Base-by-base conservation (phyloP, 2,329 filamentous ascomycete species). In the Aspergillus sp. region DNA sequence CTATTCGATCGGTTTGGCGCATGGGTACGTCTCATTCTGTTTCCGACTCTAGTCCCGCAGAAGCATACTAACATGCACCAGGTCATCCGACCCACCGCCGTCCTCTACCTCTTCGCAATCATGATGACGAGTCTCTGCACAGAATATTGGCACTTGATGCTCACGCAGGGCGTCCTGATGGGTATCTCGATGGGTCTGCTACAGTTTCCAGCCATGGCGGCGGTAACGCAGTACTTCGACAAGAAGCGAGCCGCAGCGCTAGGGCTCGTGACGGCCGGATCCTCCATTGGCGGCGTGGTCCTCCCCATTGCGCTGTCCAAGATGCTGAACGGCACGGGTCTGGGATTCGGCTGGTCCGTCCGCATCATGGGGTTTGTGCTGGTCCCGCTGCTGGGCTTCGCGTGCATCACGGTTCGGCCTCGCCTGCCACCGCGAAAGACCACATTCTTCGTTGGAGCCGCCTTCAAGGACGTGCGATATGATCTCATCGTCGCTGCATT, bases 81-180 rank as follows among this genome's bases (percentile, higher is more conserved):
- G 59, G 46, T 60, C 9, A 57, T 63, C 19, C 49, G 55, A 1
- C 52, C 54, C 13, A 48, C 59, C 2, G 54, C 53, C 1, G 9
- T 62, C 3, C n/a, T 49, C 4, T 59, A 56, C 29, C 78, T 87
- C 16, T 81, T 87, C 49, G 81, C 82, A 4, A 62, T 87, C 5
- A 86, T 88, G 81, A 85, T 87, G 82, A 76, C 81, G 0, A 80
- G 76, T 4, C 67, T 87, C 52, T 84, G 75, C 46, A 78, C 71
- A 0, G 56, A 79, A 49, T 82, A 81, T 63, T 83, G 77, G 57
- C 80, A 82, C 29, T 77, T 81, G 59, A 67, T 83, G 29, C 64
- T 71, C 3, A 63, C 58, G 2, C 63, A 70, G 45, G 65, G 60
- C 1, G 45, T 64, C 7, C 40, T 64, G 2, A 47, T 57, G 5